These are phyloP conservation scores for Pseudocercospora macadamiae DNA, from an alignment of 2,329 filamentous ascomycete species.

Conservation along the genomic window DNA sequence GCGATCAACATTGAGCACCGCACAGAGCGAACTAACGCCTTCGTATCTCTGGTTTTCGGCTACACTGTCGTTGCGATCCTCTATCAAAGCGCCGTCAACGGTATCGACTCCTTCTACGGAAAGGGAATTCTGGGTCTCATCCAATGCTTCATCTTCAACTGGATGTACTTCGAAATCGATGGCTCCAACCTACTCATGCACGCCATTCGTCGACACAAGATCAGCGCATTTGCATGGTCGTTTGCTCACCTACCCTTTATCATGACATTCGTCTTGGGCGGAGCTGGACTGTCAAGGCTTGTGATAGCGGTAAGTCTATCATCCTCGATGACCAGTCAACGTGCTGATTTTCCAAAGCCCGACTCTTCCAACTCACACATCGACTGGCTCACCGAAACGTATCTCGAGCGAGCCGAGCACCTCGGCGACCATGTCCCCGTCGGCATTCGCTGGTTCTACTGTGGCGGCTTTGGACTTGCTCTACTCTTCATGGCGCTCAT, in stretches of 20 bases:
- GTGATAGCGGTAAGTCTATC: too few species aligned
- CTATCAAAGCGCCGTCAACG: conserved; percentile 58
- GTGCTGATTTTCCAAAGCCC: too few species aligned
- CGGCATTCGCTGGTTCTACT: conserved; percentile 66
- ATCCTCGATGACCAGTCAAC: too few species aligned
- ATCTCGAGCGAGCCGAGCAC: conserved; percentile 52
- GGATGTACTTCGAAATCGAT: conserved; percentile 56
- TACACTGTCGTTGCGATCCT: conserved; percentile 65
- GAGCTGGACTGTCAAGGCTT: conserved; percentile 60
- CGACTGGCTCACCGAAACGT: conserved; percentile 55
- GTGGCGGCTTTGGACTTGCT: conserved; percentile 61
- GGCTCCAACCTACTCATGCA: conserved; percentile 59
- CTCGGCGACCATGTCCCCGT: conserved; percentile 47
- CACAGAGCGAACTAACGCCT: conserved; percentile 66
- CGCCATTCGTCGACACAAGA: conserved; percentile 58
- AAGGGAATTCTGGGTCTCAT: conserved; percentile 55
- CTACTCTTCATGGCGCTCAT: conserved; percentile 60
- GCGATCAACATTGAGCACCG: conserved; percentile 66
- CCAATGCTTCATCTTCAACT: conserved; percentile 40
- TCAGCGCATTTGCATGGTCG: conserved; percentile 56
- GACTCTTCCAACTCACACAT: conserved; percentile 55
- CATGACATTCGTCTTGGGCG: conserved; percentile 64
- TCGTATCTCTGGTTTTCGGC: conserved; percentile 66
- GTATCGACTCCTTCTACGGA: conserved; percentile 62
- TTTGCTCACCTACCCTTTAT: conserved; percentile 64